A percentile compares a stretch with the other conserved stretches of the same genome.
phyloP scores from a whole-genome alignment of 108 stramenopile species.

The Parmales sp. region DNA sequence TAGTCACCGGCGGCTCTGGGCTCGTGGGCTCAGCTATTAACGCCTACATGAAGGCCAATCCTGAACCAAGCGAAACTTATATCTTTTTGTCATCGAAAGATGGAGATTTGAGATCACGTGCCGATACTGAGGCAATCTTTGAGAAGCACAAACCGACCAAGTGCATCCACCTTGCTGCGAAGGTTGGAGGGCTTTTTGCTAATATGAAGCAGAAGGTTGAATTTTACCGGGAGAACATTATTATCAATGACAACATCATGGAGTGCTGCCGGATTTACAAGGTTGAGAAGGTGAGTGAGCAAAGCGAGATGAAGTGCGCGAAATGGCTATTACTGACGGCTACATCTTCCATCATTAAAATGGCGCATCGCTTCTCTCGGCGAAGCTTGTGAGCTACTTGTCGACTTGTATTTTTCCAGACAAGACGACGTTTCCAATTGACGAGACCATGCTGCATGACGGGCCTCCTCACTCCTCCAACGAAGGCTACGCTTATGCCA shows the following conservation, averaged over 20 bases:
- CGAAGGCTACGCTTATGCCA: constrained; percentile 97
- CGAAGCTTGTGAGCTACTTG: constrained; percentile 93
- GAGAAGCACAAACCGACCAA: constrained; percentile 87
- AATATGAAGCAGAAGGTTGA: constrained; percentile 61
- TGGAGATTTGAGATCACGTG: constrained; percentile 67
- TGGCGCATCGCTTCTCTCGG: too few species aligned
- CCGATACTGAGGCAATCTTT: constrained; percentile 78
- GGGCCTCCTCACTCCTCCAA: constrained; percentile 93
- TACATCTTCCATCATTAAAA: too few species aligned
- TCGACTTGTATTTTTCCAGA: constrained; percentile 98
- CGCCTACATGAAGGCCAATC: constrained; percentile 45
- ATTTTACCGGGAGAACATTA: constrained; percentile 96
- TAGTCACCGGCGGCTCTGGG: constrained; percentile 96
- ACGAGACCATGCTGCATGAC: constrained; percentile 97
- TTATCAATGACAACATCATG: constrained; percentile 93
- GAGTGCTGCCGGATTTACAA: constrained; percentile 85
- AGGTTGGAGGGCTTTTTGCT: constrained; percentile 81
- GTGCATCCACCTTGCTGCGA: constrained; percentile 97
- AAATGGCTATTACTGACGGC: too few species aligned
- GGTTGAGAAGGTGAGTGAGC: too few species aligned
- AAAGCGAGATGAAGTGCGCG: too few species aligned
- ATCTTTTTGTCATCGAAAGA: constrained; percentile 68
- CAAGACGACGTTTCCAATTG: constrained; percentile 98
- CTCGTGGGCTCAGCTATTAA: constrained; percentile 87
- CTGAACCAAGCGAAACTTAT: constrained; percentile 54